Percentiles rank a stretch among this genome's conserved stretches.
phyloP scores from a whole-genome alignment of 805 yeast species.

The Torulaspora franciscae region DNA sequence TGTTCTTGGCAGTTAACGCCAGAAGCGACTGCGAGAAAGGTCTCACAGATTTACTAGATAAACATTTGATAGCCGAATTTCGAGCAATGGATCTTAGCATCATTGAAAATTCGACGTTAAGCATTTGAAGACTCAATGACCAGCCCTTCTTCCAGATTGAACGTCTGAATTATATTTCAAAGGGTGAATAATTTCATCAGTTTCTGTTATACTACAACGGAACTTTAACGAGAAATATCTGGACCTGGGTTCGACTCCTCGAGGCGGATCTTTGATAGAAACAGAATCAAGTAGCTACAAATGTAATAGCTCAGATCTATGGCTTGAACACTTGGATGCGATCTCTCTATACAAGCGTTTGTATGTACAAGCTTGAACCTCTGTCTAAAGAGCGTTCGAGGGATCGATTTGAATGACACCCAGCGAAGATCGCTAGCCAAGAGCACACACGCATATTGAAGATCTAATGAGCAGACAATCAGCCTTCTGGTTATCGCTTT shows the following conservation, averaged over 20 bases:
- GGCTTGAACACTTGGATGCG: too few relatives aligned
- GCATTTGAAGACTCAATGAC: not conserved
- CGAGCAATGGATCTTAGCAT: slow-evolving; percentile 6
- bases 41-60: slow-evolving; percentile 2
- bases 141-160: not conserved
- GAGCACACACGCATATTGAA: not conserved
- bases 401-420: not conserved
- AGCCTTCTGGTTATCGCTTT: slow-evolving; percentile 16
- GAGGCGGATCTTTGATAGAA: not conserved
- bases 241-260: not conserved
- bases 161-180: not conserved
- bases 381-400: not conserved
- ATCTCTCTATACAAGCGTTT: too few relatives aligned
- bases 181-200: not conserved
- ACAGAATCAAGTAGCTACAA: too few relatives aligned
- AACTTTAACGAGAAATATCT: not conserved
- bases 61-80: not conserved
- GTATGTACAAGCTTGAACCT: too few relatives aligned
- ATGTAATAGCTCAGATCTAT: too few relatives aligned
- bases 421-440: not conserved
- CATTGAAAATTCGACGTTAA: not conserved
- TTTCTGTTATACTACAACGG: not conserved
- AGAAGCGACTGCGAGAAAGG: slow-evolving; percentile 4
- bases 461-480: not conserved
- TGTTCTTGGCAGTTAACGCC: slow-evolving; percentile 1